Conservation (phyloP, 2,329 filamentous ascomycete genomes). For the Emydomyces testavorans region DNA sequence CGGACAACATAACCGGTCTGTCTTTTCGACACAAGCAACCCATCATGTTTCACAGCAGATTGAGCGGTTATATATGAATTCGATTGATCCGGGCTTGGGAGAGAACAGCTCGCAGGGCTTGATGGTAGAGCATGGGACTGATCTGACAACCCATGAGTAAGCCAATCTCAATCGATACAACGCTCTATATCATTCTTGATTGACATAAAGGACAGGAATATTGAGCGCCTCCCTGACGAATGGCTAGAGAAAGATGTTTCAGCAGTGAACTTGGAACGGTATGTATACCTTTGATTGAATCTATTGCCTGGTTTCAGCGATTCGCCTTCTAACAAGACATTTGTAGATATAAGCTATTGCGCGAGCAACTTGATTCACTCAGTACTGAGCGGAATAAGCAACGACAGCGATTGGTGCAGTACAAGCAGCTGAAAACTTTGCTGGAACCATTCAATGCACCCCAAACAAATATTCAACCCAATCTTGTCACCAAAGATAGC, state of each 20-base stretch:
- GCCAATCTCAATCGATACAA: neutral
- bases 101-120: constrained; percentile 19
- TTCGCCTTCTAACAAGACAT: neutral
- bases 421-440: constrained; percentile 36
- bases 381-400: constrained; percentile 36
- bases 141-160: constrained; percentile 33
- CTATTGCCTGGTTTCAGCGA: neutral
- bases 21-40: constrained; percentile 44
- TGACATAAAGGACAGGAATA: constrained; percentile 25
- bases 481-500: constrained; percentile 42
- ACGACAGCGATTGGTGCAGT: constrained; percentile 37
- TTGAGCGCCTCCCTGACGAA: constrained; percentile 30
- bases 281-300: neutral
- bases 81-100: constrained; percentile 30
- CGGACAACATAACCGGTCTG: constrained; percentile 42
- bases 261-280: constrained; percentile 28
- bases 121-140: constrained; percentile 29
- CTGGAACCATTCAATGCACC: constrained; percentile 42
- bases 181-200: neutral
- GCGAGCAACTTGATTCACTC: constrained; percentile 37
- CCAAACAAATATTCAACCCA: constrained; percentile 43
- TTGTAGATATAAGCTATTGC: constrained; percentile 30
- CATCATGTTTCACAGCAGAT: constrained; percentile 47
- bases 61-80: constrained; percentile 44
- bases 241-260: constrained; percentile 24